A percentile compares a stretch with the other conserved stretches of the same genome.
These are phyloP conservation scores for Nyctanthes arbortristis DNA, from an alignment of 257 asterid genomes.

Conservation along the genomic window DNA sequence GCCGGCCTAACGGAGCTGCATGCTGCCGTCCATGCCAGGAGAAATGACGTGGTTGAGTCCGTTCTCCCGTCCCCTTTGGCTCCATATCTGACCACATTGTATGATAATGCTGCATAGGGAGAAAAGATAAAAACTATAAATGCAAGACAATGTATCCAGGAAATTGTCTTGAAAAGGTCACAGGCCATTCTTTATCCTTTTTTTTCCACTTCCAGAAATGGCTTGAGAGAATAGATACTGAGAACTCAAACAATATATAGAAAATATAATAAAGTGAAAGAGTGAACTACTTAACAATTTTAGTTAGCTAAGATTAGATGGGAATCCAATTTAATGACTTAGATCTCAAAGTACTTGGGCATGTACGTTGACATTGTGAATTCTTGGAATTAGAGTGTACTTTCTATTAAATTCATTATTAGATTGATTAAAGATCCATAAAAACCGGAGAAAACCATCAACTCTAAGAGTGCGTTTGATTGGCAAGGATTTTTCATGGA, in stretches of 20 bases:
- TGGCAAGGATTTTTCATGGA: background rate
- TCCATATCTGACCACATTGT: slow-evolving; percentile 60
- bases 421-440: slow-evolving; percentile 34
- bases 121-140: slow-evolving; percentile 8
- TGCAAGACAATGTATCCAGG: slow-evolving; percentile 12
- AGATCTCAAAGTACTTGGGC: slow-evolving; percentile 35
- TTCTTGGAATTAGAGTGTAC: slow-evolving; percentile 23
- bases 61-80: slow-evolving; percentile 73
- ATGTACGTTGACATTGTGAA: slow-evolving; percentile 34
- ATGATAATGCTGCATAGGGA: slow-evolving; percentile 45
- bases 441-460: slow-evolving; percentile 32
- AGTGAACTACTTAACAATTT: slow-evolving; percentile 15
- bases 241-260: slow-evolving; percentile 21
- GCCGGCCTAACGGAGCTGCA: slow-evolving; percentile 56
- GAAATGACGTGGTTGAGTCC: slow-evolving; percentile 62
- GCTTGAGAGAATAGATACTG: slow-evolving; percentile 5
- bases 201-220: slow-evolving; percentile 11
- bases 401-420: too few relatives aligned
- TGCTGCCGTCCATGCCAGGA: slow-evolving; percentile 68
- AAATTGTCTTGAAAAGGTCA: slow-evolving; percentile 1
- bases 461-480: slow-evolving; percentile 36
- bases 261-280: slow-evolving; percentile 21
- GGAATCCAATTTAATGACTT: slow-evolving; percentile 32
- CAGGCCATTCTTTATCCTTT: slow-evolving; percentile 18
- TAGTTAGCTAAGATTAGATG: too few relatives aligned